Percentiles rank a stretch among this genome's conserved stretches.
phyloP scores from a whole-genome alignment of 1,284 basidiomycete species.

The Ceratobasidium sp. region DNA sequence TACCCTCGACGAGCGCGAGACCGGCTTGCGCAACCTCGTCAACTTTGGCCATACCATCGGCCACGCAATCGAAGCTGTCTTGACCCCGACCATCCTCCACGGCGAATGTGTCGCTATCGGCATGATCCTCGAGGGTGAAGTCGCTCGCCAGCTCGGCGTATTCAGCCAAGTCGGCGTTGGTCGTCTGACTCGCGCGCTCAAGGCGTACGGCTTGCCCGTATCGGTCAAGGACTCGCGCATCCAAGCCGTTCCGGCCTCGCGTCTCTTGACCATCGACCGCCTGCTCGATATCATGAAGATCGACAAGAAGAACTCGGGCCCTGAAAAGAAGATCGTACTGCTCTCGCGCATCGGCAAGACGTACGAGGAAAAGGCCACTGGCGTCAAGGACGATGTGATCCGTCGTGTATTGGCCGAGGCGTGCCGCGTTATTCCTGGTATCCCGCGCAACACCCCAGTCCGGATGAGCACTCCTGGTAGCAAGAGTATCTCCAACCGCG shows the following conservation, averaged over 20 bases:
- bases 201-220: conserved; percentile 88
- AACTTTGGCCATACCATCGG: conserved; percentile 98
- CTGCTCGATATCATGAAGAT: conserved; percentile 93
- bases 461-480: conserved; percentile 94
- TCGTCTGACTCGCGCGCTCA: conserved; percentile 83
- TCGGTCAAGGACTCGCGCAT: conserved; percentile 83
- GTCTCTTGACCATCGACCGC: conserved; percentile 80
- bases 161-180: conserved; percentile 91
- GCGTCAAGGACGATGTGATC: conserved; percentile 85
- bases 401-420: conserved; percentile 83
- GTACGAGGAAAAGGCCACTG: conserved; percentile 91
- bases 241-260: conserved; percentile 76
- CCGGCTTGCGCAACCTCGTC: conserved; percentile 94
- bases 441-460: conserved; percentile 75
- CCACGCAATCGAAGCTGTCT: conserved; percentile 93
- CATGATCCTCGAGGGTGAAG: conserved; percentile 94
- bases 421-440: conserved; percentile 77
- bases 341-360: conserved; percentile 92
- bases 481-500: conserved; percentile 97
- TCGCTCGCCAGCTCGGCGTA: conserved; percentile 87
- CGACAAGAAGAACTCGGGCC: conserved; percentile 97
- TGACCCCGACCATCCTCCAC: conserved; percentile 91
- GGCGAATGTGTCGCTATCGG: conserved; percentile 94
- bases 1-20: conserved; percentile 94
- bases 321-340: conserved; percentile 93